Evolutionary conservation across 352 stramenopile genomes (phyloP), one percentile per base, ranked within the genome.

Genomic region (Phytopythium chamaehyphon): DNA sequence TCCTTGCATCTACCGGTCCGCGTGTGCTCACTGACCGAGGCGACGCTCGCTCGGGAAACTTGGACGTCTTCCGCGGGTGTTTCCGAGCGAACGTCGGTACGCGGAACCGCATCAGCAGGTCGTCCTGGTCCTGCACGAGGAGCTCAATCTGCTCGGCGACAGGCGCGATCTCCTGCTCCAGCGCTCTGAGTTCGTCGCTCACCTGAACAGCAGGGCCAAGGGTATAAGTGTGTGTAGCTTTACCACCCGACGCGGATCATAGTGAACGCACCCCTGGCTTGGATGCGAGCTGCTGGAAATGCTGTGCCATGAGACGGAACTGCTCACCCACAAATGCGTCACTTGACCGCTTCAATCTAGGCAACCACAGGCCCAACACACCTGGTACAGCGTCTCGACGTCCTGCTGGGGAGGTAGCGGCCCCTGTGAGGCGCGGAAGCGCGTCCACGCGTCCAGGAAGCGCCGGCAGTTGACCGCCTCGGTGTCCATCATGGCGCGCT

Each of bases 371-470:
- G n/a, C n/a, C n/a, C 18, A 18, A 31, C 45, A 19, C 18, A 51
- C 45, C 45, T 51, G 45, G 21, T 51, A 24, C 5, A 71, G 45
- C 38, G 68, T 56, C 18, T 65, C 54, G 6, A 14, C 40, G 22
- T 67, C 54, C 9, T 62, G 45, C 2, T 56, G n/a, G n/a, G n/a
- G n/a, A n/a, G n/a, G n/a, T n/a, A n/a, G 31, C 11, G 45, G 19
- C n/a, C 23, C 18, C 45, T 51, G 28, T 1, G 68, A 48, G 50
- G 61, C 57, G 9, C 66, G 58, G 24, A 66, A 80, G 39, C 80
- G 69, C 53, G 48, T 43, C 76, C 77, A 90, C 22, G 80, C 77
- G 47, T 53, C 57, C 48, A 88, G 44, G 54, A 90, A 88, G 44
- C 80, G 80, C 47, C 73, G 61, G 47, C 73, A 82, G 54, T 83